Evolutionary conservation across 352 stramenopile genomes (phyloP).

Genomic region (Pythium oligandrum): DNA sequence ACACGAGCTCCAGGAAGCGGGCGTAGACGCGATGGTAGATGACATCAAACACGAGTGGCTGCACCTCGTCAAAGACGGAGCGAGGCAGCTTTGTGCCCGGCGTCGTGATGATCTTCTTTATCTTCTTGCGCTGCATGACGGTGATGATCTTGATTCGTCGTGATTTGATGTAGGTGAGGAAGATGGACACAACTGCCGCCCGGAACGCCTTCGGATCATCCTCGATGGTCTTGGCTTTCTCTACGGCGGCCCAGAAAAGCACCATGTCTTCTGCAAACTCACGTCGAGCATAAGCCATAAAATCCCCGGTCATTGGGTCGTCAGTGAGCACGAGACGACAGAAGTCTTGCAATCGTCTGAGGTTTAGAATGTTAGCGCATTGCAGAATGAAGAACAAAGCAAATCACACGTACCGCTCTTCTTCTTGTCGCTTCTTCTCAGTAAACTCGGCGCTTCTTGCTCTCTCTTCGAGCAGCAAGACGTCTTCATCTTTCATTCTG

Average conservation of each 20-base stretch:
- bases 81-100: slow-evolving; percentile 39
- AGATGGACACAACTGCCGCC: slow-evolving; percentile 36
- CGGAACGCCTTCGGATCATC: slow-evolving; percentile 34
- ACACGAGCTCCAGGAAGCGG: slow-evolving; percentile 4
- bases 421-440: neutral
- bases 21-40: slow-evolving; percentile 51
- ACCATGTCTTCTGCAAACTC: slow-evolving; percentile 60
- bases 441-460: slow-evolving; percentile 4
- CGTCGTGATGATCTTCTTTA: slow-evolving; percentile 62
- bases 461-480: slow-evolving; percentile 1
- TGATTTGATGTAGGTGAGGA: slow-evolving; percentile 58
- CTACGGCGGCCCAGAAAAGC: slow-evolving; percentile 56
- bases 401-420: slow-evolving; percentile 11
- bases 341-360: slow-evolving; percentile 32
- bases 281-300: slow-evolving; percentile 34
- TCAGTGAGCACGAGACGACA: slow-evolving; percentile 29
- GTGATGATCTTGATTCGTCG: slow-evolving; percentile 57
- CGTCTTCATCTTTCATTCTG: slow-evolving; percentile 10
- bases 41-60: slow-evolving; percentile 51
- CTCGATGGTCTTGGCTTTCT: slow-evolving; percentile 36
- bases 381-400: neutral
- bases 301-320: slow-evolving; percentile 23
- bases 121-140: slow-evolving; percentile 55
- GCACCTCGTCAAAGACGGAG: slow-evolving; percentile 49
- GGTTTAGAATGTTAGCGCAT: too few relatives aligned